These are phyloP conservation scores for Geotrichum restrictum DNA, from an alignment of 1,139 yeast species.

Conservation along the genomic window DNA sequence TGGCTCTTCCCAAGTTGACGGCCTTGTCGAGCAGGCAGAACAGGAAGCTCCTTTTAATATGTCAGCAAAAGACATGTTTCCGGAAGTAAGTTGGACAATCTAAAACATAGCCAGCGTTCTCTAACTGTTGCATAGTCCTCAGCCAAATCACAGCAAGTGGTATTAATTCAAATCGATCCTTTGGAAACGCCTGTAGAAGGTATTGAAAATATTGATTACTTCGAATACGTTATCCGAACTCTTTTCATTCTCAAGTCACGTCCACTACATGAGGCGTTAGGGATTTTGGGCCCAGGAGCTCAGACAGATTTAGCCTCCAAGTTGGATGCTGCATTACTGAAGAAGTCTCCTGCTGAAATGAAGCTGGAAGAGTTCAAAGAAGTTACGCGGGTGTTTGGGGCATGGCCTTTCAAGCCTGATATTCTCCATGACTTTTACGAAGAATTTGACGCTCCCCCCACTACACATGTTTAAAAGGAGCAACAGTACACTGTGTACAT, in stretches of 20 bases:
- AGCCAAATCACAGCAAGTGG: constrained; percentile 21
- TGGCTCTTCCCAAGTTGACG: constrained; percentile 8
- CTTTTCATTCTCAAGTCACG: constrained; percentile 54
- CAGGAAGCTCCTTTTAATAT: not conserved
- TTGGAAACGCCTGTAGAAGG: constrained; percentile 28
- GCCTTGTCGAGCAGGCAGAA: constrained; percentile 3
- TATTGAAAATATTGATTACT: constrained; percentile 46
- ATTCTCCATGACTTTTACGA: constrained; percentile 44
- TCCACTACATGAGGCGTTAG: constrained; percentile 49
- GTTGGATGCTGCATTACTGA: constrained; percentile 42
- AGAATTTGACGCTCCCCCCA: constrained; percentile 22
- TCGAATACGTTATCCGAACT: constrained; percentile 66
- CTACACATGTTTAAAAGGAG: constrained; percentile 3
- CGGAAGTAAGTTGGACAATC: constrained; percentile 10
- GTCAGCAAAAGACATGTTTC: constrained; percentile 6
- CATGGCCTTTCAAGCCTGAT: constrained; percentile 88
- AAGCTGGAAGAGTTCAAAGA: constrained; percentile 51
- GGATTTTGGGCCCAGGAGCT: constrained; percentile 78
- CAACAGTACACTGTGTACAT: no score
- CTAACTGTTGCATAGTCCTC: constrained; percentile 8
- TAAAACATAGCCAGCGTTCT: no score
- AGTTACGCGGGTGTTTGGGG: constrained; percentile 51
- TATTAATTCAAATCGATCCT: constrained; percentile 32
- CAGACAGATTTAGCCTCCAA: constrained; percentile 50
- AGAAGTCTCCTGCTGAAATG: constrained; percentile 49